Conservation (phyloP, 2,329 filamentous ascomycete genomes). For the Leptoxyphium fumago region DNA sequence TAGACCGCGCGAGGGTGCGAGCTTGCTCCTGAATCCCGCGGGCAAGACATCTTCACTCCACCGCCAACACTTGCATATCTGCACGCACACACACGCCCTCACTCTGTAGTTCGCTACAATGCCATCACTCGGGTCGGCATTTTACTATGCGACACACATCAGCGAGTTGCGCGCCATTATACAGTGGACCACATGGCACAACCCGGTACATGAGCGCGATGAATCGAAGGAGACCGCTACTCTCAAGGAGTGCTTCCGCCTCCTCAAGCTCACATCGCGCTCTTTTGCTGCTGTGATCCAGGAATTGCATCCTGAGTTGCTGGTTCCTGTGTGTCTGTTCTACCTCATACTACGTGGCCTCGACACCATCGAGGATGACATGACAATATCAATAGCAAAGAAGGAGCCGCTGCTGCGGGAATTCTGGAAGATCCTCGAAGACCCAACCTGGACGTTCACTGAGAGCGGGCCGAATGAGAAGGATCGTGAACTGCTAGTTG, state of each 20-base stretch:
- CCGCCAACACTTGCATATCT: neutral
- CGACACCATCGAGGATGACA: conserved; percentile 98
- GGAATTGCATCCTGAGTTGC: conserved; percentile 85
- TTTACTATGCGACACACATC: conserved; percentile 22
- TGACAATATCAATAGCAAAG: conserved; percentile 65
- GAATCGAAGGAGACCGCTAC: conserved; percentile 57
- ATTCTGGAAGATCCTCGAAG: conserved; percentile 64
- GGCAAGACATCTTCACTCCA: too few species aligned
- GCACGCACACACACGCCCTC: neutral
- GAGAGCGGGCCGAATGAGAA: conserved; percentile 85
- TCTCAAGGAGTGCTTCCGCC: conserved; percentile 70
- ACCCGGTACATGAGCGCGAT: conserved; percentile 76
- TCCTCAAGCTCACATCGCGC: conserved; percentile 75
- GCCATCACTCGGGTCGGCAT: conserved; percentile 16
- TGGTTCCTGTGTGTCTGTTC: conserved; percentile 79
- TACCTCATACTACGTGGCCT: conserved; percentile 84
- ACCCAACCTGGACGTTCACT: conserved; percentile 81
- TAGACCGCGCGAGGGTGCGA: too few species aligned
- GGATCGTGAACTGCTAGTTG: conserved; percentile 77
- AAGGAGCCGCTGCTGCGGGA: conserved; percentile 78
- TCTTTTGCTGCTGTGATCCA: conserved; percentile 90
- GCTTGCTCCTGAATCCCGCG: too few species aligned
- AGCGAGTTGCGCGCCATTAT: conserved; percentile 23
- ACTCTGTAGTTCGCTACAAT: conserved; percentile 13
- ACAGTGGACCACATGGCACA: conserved; percentile 73